phyloP scores from a whole-genome alignment of 805 yeast species.

The Vanderwaltozyma yarrowii region DNA sequence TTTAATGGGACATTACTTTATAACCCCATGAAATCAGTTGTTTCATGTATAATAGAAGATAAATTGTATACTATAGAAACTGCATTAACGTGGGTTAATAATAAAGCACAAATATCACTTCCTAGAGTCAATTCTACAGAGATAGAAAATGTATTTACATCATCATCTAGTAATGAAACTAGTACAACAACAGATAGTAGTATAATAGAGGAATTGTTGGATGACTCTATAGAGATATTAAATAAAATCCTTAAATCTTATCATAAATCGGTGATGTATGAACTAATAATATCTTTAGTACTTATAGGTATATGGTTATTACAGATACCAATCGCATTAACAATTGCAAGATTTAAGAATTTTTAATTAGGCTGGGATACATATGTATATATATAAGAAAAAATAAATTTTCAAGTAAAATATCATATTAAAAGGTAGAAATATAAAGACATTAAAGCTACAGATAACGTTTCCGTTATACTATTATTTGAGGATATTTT shows the following conservation, averaged over 20 bases:
- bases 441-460: no score
- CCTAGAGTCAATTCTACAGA: slow-evolving; percentile 40
- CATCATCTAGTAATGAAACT: background rate
- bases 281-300: slow-evolving; percentile 37
- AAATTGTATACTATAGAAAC: slow-evolving; percentile 55
- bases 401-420: background rate
- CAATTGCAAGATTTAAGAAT: slow-evolving; percentile 5
- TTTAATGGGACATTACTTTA: slow-evolving; percentile 65
- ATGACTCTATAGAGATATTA: slow-evolving; percentile 18
- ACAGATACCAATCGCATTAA: slow-evolving; percentile 34
- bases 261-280: slow-evolving; percentile 31
- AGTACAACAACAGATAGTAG: background rate
- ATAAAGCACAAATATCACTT: slow-evolving; percentile 46
- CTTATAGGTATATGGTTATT: slow-evolving; percentile 40
- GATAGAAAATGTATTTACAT: slow-evolving; percentile 8
- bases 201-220: slow-evolving; percentile 11
- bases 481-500: slow-evolving; percentile 8
- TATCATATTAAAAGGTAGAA: background rate
- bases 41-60: slow-evolving; percentile 69
- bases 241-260: slow-evolving; percentile 22
- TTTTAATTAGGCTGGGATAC: background rate
- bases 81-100: slow-evolving; percentile 72
- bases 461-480: no score
- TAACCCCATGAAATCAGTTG: slow-evolving; percentile 51
- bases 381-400: background rate